Conservation (phyloP, 192 early-diverging fungal genomes). For the Gaertneriomyces semiglobifer region DNA sequence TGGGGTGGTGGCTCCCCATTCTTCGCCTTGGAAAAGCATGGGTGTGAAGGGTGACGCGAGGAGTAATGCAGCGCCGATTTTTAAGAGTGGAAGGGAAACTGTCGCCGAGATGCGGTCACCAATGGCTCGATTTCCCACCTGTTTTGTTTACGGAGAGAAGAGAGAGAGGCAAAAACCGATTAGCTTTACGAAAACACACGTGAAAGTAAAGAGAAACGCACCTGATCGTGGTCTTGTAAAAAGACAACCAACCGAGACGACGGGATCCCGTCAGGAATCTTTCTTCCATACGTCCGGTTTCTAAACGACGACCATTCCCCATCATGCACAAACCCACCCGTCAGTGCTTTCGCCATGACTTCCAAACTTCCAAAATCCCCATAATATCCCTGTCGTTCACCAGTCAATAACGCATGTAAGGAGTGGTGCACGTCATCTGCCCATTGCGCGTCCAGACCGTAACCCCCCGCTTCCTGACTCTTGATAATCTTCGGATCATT, state of each 20-base stretch:
- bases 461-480: slow-evolving; percentile 25
- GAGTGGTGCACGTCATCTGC: slow-evolving; percentile 35
- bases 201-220: background rate
- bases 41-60: slow-evolving; percentile 30
- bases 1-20: slow-evolving; percentile 30
- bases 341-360: slow-evolving; percentile 31
- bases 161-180: background rate
- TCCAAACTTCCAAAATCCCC: slow-evolving; percentile 30
- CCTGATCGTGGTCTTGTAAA: slow-evolving; percentile 34
- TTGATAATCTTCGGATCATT: slow-evolving; percentile 32
- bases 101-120: slow-evolving; percentile 30
- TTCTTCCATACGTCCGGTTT: slow-evolving; percentile 25
- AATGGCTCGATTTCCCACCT: slow-evolving; percentile 33
- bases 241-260: slow-evolving; percentile 29
- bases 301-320: slow-evolving; percentile 32
- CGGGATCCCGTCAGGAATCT: slow-evolving; percentile 23
- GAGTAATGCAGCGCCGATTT: slow-evolving; percentile 27
- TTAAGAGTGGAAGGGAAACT: slow-evolving; percentile 5
- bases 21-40: slow-evolving; percentile 36
- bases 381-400: slow-evolving; percentile 33
- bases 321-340: slow-evolving; percentile 31
- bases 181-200: background rate
- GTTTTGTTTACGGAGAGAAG: background rate
- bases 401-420: slow-evolving; percentile 25
- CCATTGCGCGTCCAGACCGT: slow-evolving; percentile 34